Evolutionary conservation across 106 monocot genomes (phyloP), one percentile per base, ranked within the genome.

Genomic region (Triglochin maritima): DNA sequence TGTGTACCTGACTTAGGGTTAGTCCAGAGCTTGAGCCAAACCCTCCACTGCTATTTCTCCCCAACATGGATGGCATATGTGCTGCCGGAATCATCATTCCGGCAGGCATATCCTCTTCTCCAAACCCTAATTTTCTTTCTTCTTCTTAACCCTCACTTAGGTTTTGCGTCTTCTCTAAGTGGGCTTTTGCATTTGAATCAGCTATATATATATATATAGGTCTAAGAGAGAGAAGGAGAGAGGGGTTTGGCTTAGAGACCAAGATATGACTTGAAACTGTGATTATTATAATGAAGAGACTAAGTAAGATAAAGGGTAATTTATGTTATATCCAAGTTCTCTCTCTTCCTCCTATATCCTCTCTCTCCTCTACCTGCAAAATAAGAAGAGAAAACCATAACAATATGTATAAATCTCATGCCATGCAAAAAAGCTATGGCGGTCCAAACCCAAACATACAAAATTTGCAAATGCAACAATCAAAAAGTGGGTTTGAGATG

Each of bases 61-160:
- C 81, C 66, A 78, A 74, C 78, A 84, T 77, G 52, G 86, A 72
- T 43, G 78, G 67, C 63, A 87, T 48, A 60, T 87, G 79, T 66
- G 82, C 67, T 44, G 85, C 78, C 50, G 91, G 88, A 74, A 84
- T 78, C 88, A 91, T 91, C 69, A 98, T 79, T 46, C 96, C 91
- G 62, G 81, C 72, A 59, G 85, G 79, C 82, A 87, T 85, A 57
- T 45, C 66, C 50, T 63, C 70, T 50, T 67, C 66, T 43, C 72
- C 46, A 79, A 83, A 88, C 80, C 82, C 81, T 85, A 84, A 62
- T 66, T 64, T 16, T 29, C 46, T 52, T 56, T 44, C 67, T 62
- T 67, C 46, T 29, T 29, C 29, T 29, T 29, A 29, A 29, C 29
- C 44, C 29, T 41, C 17, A 1, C 17, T 57, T 9, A 44, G 41